These are phyloP conservation scores for Camellia sinensis DNA, from an alignment of 148 eudicot species.

Conservation along the genomic window DNA sequence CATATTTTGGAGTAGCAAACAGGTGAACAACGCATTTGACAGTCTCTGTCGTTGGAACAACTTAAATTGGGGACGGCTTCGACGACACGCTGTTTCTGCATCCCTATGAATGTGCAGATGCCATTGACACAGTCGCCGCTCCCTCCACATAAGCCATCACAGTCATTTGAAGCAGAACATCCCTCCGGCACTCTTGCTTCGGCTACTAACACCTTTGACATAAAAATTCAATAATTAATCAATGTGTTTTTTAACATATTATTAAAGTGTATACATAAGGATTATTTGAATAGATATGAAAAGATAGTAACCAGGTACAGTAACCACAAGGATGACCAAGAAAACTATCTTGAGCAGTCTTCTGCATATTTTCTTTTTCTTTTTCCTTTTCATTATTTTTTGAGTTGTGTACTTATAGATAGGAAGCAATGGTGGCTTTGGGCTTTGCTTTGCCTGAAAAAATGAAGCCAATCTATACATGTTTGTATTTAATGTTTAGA, in stretches of 20 bases:
- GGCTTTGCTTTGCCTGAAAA: no score
- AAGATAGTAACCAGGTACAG: background rate
- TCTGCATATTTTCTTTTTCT: background rate
- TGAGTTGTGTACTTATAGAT: no score
- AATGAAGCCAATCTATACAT: no score
- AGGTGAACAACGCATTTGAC: background rate
- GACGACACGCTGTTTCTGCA: background rate
- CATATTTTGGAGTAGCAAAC: slow-evolving; percentile 6
- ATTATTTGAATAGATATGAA: background rate
- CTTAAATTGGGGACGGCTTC: background rate
- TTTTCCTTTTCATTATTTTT: no score
- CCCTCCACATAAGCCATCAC: background rate
- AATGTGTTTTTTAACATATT: no score
- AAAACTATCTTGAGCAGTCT: background rate
- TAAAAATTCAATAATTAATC: background rate
- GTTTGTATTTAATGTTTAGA: no score
- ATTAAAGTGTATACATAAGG: no score
- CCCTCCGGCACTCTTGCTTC: background rate
- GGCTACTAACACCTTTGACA: no score
- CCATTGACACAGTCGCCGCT: background rate
- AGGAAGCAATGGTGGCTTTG: no score
- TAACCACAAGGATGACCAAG: background rate
- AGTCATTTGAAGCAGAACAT: background rate
- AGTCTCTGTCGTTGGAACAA: background rate
- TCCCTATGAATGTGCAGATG: background rate